phyloP scores from a whole-genome alignment of 305 asterid species.

The Fraxinus nigra region DNA sequence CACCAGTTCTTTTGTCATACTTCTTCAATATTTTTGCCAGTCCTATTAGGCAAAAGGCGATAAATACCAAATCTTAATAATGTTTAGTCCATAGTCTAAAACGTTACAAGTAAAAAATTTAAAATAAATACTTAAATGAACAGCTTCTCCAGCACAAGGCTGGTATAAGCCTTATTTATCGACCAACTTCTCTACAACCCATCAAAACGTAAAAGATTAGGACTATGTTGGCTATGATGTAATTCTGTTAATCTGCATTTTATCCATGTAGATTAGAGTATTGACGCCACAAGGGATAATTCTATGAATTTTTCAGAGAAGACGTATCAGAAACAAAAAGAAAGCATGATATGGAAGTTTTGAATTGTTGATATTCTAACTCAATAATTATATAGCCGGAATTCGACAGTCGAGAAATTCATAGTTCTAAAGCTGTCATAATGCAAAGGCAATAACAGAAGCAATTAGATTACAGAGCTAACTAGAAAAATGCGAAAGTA shows the following conservation, averaged over 20 bases:
- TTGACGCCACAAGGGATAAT: neutral
- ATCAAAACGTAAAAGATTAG: neutral
- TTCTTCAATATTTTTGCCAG: constrained; percentile 85
- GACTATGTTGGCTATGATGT: neutral
- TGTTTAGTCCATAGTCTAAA: neutral
- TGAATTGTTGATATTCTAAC: neutral
- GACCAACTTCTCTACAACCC: neutral
- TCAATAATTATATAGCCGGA: neutral
- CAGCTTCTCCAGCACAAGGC: neutral
- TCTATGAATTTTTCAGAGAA: neutral
- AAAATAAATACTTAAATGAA: neutral
- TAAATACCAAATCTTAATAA: neutral
- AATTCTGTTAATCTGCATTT: neutral
- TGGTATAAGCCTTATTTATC: neutral
- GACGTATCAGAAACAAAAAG: neutral
- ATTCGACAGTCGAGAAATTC: neutral
- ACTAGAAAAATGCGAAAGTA: constrained; percentile 12
- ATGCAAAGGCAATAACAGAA: neutral
- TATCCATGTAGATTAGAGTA: neutral
- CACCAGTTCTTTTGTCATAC: constrained; percentile 89
- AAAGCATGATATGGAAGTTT: neutral
- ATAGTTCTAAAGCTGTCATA: neutral
- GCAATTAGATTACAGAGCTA: neutral
- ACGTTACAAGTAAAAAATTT: neutral
- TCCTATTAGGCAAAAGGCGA: constrained; percentile 37